phyloP scores from a whole-genome alignment of 768 basidiomycete genomes.

The Lentinula raphanica region DNA sequence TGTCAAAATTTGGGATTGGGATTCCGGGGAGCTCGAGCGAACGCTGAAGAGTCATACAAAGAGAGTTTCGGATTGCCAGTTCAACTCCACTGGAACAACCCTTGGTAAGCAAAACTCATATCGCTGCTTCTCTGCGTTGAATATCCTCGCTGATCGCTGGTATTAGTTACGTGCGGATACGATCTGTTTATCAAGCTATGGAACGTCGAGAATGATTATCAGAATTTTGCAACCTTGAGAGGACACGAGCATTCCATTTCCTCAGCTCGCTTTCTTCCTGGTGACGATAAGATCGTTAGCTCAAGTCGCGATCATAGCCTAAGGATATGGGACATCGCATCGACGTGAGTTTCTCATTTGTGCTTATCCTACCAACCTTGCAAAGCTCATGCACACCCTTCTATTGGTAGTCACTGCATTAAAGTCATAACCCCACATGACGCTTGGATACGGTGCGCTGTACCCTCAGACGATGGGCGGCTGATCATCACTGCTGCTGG shows the following conservation, averaged over 20 bases:
- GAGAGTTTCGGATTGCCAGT: constrained; percentile 64
- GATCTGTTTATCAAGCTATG: constrained; percentile 38
- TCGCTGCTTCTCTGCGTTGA: neutral
- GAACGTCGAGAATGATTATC: constrained; percentile 22
- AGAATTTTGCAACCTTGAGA: constrained; percentile 31
- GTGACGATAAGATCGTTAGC: constrained; percentile 58
- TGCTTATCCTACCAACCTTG: neutral
- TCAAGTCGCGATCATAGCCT: constrained; percentile 69
- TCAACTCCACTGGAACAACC: constrained; percentile 59
- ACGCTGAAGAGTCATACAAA: constrained; percentile 74
- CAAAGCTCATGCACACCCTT: neutral
- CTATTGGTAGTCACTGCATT: constrained; percentile 50
- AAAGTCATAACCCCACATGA: constrained; percentile 58
- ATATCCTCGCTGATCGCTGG: neutral
- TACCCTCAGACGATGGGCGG: constrained; percentile 48
- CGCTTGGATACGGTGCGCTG: constrained; percentile 58
- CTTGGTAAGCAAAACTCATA: constrained; percentile 39
- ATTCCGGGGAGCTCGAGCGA: constrained; percentile 68
- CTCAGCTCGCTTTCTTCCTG: constrained; percentile 61
- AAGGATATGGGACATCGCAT: constrained; percentile 64
- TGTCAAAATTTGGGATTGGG: constrained; percentile 79
- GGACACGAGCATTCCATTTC: constrained; percentile 77
- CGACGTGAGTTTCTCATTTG: constrained; percentile 38
- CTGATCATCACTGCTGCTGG: constrained; percentile 57
- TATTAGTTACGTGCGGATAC: constrained; percentile 18